These are phyloP conservation scores for Phytophthora pistaciae DNA, from an alignment of 352 stramenopile species.

Conservation along the genomic window DNA sequence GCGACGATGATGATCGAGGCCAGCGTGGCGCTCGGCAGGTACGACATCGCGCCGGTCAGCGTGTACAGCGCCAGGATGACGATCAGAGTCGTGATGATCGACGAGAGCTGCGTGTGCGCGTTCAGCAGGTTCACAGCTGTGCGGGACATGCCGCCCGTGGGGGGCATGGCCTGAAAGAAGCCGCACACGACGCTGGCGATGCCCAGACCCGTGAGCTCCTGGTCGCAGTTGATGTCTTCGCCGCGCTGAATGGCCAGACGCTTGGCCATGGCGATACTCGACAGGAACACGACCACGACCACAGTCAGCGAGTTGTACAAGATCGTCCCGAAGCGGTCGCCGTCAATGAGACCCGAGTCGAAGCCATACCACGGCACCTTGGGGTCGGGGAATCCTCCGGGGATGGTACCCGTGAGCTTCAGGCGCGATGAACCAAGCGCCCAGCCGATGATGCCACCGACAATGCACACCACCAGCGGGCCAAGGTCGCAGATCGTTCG, in stretches of 20 bases:
- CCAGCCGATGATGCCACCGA: conserved; percentile 64
- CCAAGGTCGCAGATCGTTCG: conserved; percentile 68
- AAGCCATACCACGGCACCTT: conserved; percentile 66
- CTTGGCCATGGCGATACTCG: conserved; percentile 91
- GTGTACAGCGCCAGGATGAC: conserved; percentile 87
- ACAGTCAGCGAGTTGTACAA: conserved; percentile 75
- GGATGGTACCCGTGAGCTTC: conserved; percentile 75
- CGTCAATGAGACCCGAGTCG: conserved; percentile 48
- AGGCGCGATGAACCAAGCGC: conserved; percentile 63
- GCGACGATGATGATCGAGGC: conserved; percentile 92
- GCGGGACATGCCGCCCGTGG: conserved; percentile 84
- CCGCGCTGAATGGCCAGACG: conserved; percentile 75
- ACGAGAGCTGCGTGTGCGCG: conserved; percentile 84
- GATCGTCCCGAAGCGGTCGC: conserved; percentile 56
- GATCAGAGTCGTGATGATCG: conserved; percentile 83
- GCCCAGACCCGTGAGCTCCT: conserved; percentile 90
- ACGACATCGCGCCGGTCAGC: conserved; percentile 86
- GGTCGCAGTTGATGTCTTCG: conserved; percentile 71
- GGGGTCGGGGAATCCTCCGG: conserved; percentile 64
- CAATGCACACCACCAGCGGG: conserved; percentile 76
- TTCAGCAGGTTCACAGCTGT: conserved; percentile 92
- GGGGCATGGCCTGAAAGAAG: conserved; percentile 91
- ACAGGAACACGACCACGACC: conserved; percentile 88
- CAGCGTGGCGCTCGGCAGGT: conserved; percentile 83
- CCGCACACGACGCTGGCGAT: conserved; percentile 83